A percentile compares a stretch with the other conserved stretches of the same genome.
These are phyloP conservation scores for Beta macrorhiza DNA, from an alignment of 179 eudicot genomes.

Conservation along the genomic window DNA sequence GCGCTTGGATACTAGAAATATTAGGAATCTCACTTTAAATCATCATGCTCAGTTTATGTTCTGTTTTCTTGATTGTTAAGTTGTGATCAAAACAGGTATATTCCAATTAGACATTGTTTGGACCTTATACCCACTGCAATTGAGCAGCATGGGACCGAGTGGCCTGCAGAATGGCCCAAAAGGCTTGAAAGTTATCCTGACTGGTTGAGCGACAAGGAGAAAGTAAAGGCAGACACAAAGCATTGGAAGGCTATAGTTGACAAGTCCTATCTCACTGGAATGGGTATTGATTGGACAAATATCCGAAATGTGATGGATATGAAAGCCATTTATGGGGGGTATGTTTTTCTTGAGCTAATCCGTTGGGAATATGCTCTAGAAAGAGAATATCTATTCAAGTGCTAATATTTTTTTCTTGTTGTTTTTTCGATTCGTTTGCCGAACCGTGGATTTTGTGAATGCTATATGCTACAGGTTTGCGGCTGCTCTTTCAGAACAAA, in stretches of 20 bases:
- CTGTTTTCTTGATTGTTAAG: slow-evolving; percentile 10
- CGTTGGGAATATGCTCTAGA: background rate
- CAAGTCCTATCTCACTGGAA: slow-evolving; percentile 76
- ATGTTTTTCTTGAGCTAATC: slow-evolving; percentile 24
- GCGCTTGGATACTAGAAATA: background rate
- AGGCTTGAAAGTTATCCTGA: slow-evolving; percentile 91
- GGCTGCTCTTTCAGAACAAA: slow-evolving; percentile 73
- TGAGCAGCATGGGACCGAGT: slow-evolving; percentile 90
- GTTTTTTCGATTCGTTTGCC: background rate
- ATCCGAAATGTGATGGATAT: slow-evolving; percentile 94
- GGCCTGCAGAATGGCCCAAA: slow-evolving; percentile 99
- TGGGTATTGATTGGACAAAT: slow-evolving; percentile 87
- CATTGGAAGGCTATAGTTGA: slow-evolving; percentile 88
- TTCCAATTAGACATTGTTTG: slow-evolving; percentile 64
- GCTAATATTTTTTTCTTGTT: background rate
- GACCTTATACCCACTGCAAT: slow-evolving; percentile 72
- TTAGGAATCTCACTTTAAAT: background rate
- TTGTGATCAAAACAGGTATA: slow-evolving; percentile 54
- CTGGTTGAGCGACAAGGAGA: slow-evolving; percentile 80
- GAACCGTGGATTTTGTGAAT: slow-evolving; percentile 9
- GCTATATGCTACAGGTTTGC: slow-evolving; percentile 67
- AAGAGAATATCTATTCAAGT: background rate
- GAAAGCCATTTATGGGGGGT: slow-evolving; percentile 98
- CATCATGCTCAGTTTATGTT: background rate
- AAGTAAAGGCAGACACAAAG: slow-evolving; percentile 66